Evolutionary conservation across 441 rosid genomes (phyloP).

Genomic region (Syzygium syzygioides): DNA sequence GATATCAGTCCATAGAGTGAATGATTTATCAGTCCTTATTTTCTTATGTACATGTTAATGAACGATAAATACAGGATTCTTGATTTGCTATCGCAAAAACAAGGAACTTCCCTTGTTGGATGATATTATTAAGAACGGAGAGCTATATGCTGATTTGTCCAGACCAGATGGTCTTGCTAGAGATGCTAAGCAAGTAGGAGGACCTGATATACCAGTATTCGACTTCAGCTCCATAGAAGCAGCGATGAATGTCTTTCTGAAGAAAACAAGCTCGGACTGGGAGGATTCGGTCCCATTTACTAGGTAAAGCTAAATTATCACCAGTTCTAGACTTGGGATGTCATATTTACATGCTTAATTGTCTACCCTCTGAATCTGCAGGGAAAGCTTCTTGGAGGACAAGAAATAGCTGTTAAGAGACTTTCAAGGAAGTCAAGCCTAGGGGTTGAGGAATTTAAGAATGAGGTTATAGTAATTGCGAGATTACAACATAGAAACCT

Average conservation of each 20-base stretch:
- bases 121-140: too few relatives aligned
- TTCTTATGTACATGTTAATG: slow-evolving; percentile 17
- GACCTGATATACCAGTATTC: slow-evolving; percentile 34
- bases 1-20: not conserved
- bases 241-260: slow-evolving; percentile 9
- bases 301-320: slow-evolving; percentile 5
- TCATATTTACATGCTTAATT: not conserved
- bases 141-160: too few relatives aligned
- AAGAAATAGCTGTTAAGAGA: slow-evolving; percentile 70
- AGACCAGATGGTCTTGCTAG: not conserved
- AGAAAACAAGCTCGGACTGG: slow-evolving; percentile 16
- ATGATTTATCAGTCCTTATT: not conserved
- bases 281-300: slow-evolving; percentile 29
- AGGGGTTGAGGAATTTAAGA: slow-evolving; percentile 77
- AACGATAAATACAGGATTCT: slow-evolving; percentile 11
- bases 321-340: not conserved
- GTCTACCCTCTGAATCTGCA: not conserved
- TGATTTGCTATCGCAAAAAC: not conserved
- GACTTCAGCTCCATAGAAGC: not conserved
- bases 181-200: not conserved
- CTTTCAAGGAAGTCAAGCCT: slow-evolving; percentile 70
- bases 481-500: slow-evolving; percentile 82
- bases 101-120: too few relatives aligned
- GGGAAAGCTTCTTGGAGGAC: slow-evolving; percentile 30
- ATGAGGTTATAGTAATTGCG: slow-evolving; percentile 67